Base-by-base conservation (phyloP, 306 rosid species). In the Cucurbita argyrosperma region DNA sequence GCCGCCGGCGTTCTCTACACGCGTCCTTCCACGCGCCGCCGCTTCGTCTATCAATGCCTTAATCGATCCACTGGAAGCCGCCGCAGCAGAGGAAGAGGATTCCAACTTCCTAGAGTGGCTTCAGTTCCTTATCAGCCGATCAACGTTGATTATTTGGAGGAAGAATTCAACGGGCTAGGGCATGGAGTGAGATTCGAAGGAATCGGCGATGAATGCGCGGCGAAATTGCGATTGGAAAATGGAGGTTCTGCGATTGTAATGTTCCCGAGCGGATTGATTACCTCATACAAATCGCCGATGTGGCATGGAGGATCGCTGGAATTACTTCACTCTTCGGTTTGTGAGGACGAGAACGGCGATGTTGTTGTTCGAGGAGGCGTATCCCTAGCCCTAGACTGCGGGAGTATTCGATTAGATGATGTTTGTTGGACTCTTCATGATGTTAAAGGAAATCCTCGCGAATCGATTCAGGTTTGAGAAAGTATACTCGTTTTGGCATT, bases 291-390 rank as follows among this genome's bases (percentile, higher is more conserved):
- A 79, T 84, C 93, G 58, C 81, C 83, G 39, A 87, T 92, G 98
- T 92, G 96, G 98, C 98, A 92, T 66, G 93, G 98, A 0, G 96
- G 91, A 61, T 82, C 78, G 8, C 72, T 83, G n/a, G 98, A 90
- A 81, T 46, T 92, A 72, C 90, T 92, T 43, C 91, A 92, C 16
- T 82, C 96, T 14, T 67, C 86, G 6, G 92, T 90, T 18, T 83
- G 85, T 4, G 87, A 85, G 80, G 87, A 84, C 26, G 81, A 78
- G 26, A 37, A 76, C 54, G 86, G 87, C 45, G 45, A 23, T 19
- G 83, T 18, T 49, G 55, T 77, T 50, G 72, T 90, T 78, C 87
- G 76, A 80, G 98, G 96, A 58, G 98, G 96, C 39, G 87, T 92
- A 14, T 85, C 96, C 59, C 75, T 88, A 35, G 85, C 82, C 80